phyloP scores from a whole-genome alignment of 2,329 filamentous ascomycete genomes.

The Apiospora kogelbergensis region DNA sequence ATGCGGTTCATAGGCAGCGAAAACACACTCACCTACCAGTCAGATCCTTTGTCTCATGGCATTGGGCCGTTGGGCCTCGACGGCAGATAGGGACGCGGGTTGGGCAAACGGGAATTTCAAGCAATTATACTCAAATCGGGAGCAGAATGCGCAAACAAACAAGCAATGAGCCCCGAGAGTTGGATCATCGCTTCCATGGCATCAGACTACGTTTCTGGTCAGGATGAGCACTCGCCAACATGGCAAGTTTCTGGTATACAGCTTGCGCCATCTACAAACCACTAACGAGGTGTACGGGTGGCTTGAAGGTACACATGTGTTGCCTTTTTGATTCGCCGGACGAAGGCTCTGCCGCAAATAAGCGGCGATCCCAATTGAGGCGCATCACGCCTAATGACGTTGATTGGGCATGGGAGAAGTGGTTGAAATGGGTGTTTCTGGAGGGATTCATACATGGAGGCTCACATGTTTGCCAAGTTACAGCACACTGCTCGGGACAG shows the following conservation, averaged over 20 bases:
- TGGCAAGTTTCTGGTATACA: background rate
- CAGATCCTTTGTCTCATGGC: background rate
- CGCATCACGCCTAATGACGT: slow-evolving; percentile 9
- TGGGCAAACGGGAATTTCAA: background rate
- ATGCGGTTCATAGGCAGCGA: background rate
- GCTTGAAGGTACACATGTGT: background rate
- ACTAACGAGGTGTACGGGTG: background rate
- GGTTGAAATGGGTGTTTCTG: background rate
- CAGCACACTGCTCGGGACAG: background rate
- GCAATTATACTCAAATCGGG: background rate
- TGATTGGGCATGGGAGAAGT: background rate
- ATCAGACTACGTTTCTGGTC: background rate
- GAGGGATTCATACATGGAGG: background rate
- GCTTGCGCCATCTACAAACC: background rate
- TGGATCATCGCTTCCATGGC: background rate
- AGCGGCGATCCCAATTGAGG: slow-evolving; percentile 8
- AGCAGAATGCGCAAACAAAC: background rate
- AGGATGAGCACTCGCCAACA: background rate
- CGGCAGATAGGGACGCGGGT: background rate
- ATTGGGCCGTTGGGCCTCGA: slow-evolving; percentile 2
- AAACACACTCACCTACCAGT: background rate
- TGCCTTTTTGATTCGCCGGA: background rate
- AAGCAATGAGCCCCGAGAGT: background rate
- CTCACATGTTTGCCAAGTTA: background rate
- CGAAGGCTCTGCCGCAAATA: background rate